Evolutionary conservation across 2,329 filamentous ascomycete species (phyloP).

Genomic region (Westerdykella ornata): DNA sequence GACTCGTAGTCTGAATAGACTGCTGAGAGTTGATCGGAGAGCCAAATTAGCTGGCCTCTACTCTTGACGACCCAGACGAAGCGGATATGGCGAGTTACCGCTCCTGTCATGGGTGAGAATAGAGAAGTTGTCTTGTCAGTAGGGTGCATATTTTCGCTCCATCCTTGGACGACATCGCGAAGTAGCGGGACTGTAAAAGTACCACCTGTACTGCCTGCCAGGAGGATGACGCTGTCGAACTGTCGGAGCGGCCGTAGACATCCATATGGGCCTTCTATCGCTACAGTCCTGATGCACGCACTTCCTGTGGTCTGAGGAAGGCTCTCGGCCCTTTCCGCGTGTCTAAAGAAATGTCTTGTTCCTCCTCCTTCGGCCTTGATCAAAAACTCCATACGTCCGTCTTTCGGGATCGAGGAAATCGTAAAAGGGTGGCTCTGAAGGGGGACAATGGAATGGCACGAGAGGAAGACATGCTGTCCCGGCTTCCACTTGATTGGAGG

Average conservation of each 20-base stretch:
- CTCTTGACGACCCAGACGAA: conserved; percentile 56
- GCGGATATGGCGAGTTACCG: conserved; percentile 45
- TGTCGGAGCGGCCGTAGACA: conserved; percentile 48
- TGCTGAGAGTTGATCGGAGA: conserved; percentile 45
- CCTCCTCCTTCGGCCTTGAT: conserved; percentile 50
- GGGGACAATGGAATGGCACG: conserved; percentile 51
- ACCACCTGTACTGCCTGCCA: conserved; percentile 56
- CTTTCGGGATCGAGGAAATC: conserved; percentile 51
- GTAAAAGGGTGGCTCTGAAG: conserved; percentile 61
- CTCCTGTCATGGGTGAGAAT: conserved; percentile 17
- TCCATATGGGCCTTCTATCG: conserved; percentile 52
- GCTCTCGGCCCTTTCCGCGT: conserved; percentile 42
- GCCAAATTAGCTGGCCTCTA: conserved; percentile 49
- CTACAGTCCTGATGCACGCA: conserved; percentile 33
- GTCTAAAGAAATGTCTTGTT: conserved; percentile 46
- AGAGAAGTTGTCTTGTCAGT: conserved; percentile 8
- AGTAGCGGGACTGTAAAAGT: conserved; percentile 53
- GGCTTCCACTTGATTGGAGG: conserved; percentile 54
- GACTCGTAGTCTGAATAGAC: conserved; percentile 40
- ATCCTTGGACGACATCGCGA: conserved; percentile 49
- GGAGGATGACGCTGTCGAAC: conserved; percentile 55
- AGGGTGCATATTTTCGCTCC: conserved; percentile 29
- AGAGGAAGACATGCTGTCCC: conserved; percentile 58
- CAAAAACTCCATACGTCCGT: conserved; percentile 52
- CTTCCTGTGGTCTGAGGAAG: conserved; percentile 5